These are phyloP conservation scores for Cyberlindnera amylophila DNA, from an alignment of 805 yeast species.

Conservation along the genomic window DNA sequence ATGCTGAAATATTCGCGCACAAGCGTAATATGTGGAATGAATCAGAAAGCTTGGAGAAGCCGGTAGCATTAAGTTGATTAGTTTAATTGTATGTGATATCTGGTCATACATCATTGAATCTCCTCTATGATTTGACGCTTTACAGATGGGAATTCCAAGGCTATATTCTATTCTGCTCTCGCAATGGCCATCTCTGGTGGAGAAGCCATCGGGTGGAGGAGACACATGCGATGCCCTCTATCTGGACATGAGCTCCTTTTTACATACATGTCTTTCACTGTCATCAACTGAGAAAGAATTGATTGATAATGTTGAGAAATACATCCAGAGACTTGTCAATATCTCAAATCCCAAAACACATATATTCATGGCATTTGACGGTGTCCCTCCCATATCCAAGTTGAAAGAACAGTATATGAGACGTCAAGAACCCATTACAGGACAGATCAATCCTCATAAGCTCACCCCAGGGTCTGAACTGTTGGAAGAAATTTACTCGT, in stretches of 20 bases:
- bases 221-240: constrained; percentile 81
- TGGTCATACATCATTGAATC: too few species aligned
- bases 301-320: constrained; percentile 72
- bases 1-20: constrained; percentile 1
- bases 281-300: constrained; percentile 61
- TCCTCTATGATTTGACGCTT: too few species aligned
- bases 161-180: constrained; percentile 13
- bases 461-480: constrained; percentile 95
- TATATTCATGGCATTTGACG: constrained; percentile 94
- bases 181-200: constrained; percentile 11
- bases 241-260: constrained; percentile 90
- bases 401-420: constrained; percentile 93
- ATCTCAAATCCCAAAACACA: constrained; percentile 68
- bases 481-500: constrained; percentile 79
- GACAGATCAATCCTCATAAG: constrained; percentile 70
- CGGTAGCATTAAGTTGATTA: too few species aligned
- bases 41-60: too few species aligned
- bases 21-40: too few species aligned
- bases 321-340: constrained; percentile 79
- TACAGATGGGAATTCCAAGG: constrained; percentile 25
- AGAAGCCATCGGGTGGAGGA: neutral
- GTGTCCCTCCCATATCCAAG: constrained; percentile 95
- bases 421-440: constrained; percentile 78
- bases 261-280: constrained; percentile 83
- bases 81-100: too few species aligned